Evolutionary conservation across 345 rosid species (phyloP), one percentile per base, ranked within the genome.

Genomic region (Corchorus capsularis): DNA sequence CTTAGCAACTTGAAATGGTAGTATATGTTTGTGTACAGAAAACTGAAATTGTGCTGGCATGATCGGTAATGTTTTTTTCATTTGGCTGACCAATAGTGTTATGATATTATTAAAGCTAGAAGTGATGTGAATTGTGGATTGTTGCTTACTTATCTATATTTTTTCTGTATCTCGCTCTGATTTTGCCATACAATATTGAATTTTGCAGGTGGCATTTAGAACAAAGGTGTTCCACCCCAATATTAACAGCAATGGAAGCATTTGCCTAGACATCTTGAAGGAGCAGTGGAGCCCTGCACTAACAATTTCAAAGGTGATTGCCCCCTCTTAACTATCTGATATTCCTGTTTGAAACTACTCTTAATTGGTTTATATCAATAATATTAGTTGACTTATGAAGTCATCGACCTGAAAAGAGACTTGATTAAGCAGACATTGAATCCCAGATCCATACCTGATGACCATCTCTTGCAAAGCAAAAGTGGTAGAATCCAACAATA

Each of bases 211-310:
- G 74, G 97, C 98, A 54, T 94, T 94, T 83, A 89, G 97, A 81
- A 94, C 98, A 4, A 94, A 94, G 89, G 97, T 94, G 22, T 94
- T 94, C 75, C 97, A 92, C 72, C 98, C 98, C 50, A 94, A 94
- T 80, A 92, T 94, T 20, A 94, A 94, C 79, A 94, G 98, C 93
- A 94, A 94, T 15, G 98, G 97, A 22, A 94, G 97, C 91, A 94
- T 92, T 83, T 94, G 98, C 87, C 90, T 94, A 43, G 98, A 94
- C 79, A 94, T 94, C 82, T 92, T 92, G 96, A 94, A 94, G 89
- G 98, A 94, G 80, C 98, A 94, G 80, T 94, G 98, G 98, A 94
- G 98, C 79, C 98, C 98, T 78, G 97, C 98, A 8, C 84, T 94
- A 71, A 94, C 98, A 76, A 94, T 94, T 76, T 94, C 98, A 62